Percentiles rank a stretch among this genome's conserved stretches.
These are phyloP conservation scores for Ambrosia trifida DNA, from an alignment of 129 eudicot species.

Conservation along the genomic window DNA sequence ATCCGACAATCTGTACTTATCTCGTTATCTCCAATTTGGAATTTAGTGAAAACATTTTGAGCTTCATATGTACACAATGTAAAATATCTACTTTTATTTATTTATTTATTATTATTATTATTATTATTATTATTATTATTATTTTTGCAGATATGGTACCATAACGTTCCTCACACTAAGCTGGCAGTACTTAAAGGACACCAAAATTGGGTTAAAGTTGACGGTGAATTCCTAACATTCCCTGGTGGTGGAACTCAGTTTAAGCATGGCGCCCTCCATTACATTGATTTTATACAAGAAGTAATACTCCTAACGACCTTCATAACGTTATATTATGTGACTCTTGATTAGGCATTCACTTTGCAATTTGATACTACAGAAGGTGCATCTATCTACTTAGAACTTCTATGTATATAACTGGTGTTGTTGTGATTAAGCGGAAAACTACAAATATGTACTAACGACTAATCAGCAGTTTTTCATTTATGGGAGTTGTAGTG, in stretches of 20 bases:
- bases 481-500: too few species aligned
- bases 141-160: conserved; percentile 77
- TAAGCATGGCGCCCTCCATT: conserved; percentile 93
- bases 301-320: conserved; percentile 36
- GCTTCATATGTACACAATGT: conserved; percentile 3
- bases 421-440: neutral
- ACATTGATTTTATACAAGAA: conserved; percentile 80
- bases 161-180: conserved; percentile 87
- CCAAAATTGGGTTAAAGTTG: conserved; percentile 94
- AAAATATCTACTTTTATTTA: conserved; percentile 1
- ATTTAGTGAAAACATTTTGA: neutral
- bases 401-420: neutral
- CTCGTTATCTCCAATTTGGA: conserved; percentile 19
- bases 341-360: neutral
- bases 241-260: conserved; percentile 98
- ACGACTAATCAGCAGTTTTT: neutral
- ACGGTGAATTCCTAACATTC: conserved; percentile 82
- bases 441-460: neutral
- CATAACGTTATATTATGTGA: neutral
- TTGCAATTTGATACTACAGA: neutral
- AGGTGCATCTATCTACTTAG: neutral
- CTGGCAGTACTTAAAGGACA: conserved; percentile 81
- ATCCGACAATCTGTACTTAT: conserved; percentile 6
- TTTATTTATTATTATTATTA: too few species aligned
- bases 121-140: too few species aligned